phyloP scores from a whole-genome alignment of 1,139 yeast species.

The Pichia sp. region DNA sequence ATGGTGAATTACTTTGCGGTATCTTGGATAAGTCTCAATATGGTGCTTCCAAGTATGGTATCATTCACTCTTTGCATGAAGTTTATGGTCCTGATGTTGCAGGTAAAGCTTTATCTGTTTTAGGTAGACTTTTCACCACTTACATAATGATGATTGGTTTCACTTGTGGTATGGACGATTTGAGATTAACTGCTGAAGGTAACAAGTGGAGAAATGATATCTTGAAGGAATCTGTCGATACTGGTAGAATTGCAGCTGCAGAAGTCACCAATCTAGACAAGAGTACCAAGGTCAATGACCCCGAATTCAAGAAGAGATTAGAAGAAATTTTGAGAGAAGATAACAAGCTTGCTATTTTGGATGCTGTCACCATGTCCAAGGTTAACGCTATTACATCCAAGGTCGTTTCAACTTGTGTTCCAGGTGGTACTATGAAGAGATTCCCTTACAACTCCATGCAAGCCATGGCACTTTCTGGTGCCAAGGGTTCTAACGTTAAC shows the following conservation, averaged over 20 bases:
- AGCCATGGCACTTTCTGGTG: conserved; percentile 98
- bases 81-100: conserved; percentile 90
- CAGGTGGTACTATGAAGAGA: conserved; percentile 90
- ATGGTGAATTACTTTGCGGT: conserved; percentile 89
- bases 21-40: conserved; percentile 96
- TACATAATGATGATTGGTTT: conserved; percentile 90
- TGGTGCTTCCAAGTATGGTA: conserved; percentile 97
- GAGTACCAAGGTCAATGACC: conserved; percentile 46
- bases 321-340: conserved; percentile 96
- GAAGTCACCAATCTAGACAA: conserved; percentile 83
- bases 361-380: conserved; percentile 93
- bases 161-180: conserved; percentile 99
- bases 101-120: conserved; percentile 80
- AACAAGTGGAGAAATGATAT: conserved; percentile 83
- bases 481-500: conserved; percentile 97
- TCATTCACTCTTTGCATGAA: conserved; percentile 94
- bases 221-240: conserved; percentile 65
- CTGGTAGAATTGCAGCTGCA: conserved; percentile 86
- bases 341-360: conserved; percentile 84
- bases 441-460: conserved; percentile 98
- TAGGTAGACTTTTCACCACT: conserved; percentile 92
- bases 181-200: conserved; percentile 87
- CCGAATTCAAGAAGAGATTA: conserved; percentile 79
- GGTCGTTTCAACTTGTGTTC: conserved; percentile 92
- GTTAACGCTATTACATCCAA: conserved; percentile 88